These are phyloP conservation scores for Bondarzewia mesenterica DNA, from an alignment of 1,284 basidiomycete species.

Conservation along the genomic window DNA sequence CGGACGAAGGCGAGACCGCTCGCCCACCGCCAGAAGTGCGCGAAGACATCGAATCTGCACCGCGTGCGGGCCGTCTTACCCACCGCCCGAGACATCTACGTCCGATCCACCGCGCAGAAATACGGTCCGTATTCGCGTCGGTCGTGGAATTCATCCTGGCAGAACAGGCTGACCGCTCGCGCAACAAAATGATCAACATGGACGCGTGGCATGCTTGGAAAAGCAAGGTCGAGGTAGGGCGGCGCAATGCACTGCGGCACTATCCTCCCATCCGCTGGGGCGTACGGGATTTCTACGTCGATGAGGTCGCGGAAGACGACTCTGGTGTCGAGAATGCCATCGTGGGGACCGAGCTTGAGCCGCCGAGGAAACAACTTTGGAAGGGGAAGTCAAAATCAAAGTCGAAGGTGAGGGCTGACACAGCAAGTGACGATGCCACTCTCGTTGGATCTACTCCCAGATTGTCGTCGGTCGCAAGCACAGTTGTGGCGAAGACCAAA, in stretches of 20 bases:
- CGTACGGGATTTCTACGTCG: constrained; percentile 8
- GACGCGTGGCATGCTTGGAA: constrained; percentile 5
- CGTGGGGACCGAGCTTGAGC: too few relatives aligned
- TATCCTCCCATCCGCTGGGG: constrained; percentile 7
- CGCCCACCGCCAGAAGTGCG: not conserved
- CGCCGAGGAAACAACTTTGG: too few relatives aligned
- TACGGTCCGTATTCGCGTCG: constrained; percentile 10
- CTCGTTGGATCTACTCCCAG: not conserved
- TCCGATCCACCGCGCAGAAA: constrained; percentile 9
- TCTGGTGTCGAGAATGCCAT: not conserved
- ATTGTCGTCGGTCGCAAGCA: not conserved
- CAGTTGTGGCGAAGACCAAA: not conserved
- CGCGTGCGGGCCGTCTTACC: constrained; percentile 3
- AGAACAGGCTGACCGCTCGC: constrained; percentile 1
- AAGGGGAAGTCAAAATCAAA: not conserved
- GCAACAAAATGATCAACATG: constrained; percentile 1
- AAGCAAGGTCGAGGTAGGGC: not conserved
- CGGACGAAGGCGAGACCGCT: constrained; percentile 1
- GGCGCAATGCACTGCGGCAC: not conserved
- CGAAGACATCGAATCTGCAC: not conserved
- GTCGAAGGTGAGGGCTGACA: not conserved
- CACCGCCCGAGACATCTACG: constrained; percentile 6
- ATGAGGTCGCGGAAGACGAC: not conserved
- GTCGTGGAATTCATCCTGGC: constrained; percentile 10
- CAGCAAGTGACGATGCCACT: not conserved